phyloP scores from a whole-genome alignment of 805 yeast genomes.

The Myxozyma lipomycoides region DNA sequence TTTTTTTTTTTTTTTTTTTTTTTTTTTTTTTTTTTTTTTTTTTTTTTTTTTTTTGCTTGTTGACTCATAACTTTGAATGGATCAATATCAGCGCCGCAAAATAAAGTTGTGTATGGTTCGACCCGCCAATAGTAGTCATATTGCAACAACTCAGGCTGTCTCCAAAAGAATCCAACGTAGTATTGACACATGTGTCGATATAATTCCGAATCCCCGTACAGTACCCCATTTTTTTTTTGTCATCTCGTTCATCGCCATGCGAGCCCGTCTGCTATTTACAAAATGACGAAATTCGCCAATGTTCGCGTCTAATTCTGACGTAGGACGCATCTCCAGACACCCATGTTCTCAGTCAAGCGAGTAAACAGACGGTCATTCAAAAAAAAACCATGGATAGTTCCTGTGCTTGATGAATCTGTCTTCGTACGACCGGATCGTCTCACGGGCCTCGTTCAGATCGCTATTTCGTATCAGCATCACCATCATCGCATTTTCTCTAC shows the following conservation, averaged over 20 bases:
- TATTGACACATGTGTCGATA: constrained; percentile 81
- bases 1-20: too few species aligned
- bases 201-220: constrained; percentile 56
- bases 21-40: too few species aligned
- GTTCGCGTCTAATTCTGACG: neutral
- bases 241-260: constrained; percentile 46
- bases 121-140: constrained; percentile 77
- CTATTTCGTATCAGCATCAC: constrained; percentile 78
- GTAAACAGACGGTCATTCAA: constrained; percentile 7
- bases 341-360: neutral
- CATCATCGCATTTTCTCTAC: constrained; percentile 75
- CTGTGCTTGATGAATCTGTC: constrained; percentile 69
- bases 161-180: constrained; percentile 68
- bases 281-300: constrained; percentile 75
- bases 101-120: constrained; percentile 73
- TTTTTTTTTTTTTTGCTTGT: constrained; percentile 46
- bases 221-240: constrained; percentile 41
- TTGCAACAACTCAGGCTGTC: constrained; percentile 52
- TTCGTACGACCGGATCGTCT: constrained; percentile 64
- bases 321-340: constrained; percentile 6
- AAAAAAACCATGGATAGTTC: constrained; percentile 80
- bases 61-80: constrained; percentile 53
- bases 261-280: constrained; percentile 57
- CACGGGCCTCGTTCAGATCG: constrained; percentile 53
- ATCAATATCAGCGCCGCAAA: constrained; percentile 66